These are phyloP conservation scores for Mycena pura DNA, from an alignment of 768 basidiomycete genomes.

Conservation along the genomic window DNA sequence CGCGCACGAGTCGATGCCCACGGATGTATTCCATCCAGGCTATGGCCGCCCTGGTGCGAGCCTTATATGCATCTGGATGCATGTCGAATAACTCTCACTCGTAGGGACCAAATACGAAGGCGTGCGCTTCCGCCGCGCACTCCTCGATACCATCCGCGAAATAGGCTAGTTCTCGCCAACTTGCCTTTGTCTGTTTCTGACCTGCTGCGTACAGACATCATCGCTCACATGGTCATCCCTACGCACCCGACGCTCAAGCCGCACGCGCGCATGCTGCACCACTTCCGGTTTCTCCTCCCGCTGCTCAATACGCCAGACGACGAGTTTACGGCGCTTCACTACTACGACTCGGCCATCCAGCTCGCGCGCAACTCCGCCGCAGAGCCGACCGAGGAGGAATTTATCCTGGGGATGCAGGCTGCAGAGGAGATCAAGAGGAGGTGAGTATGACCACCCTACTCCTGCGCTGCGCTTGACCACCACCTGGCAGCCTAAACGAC, in stretches of 20 bases:
- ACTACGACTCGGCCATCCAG: slow-evolving; percentile 81
- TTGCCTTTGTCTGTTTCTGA: background rate
- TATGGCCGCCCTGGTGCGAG: slow-evolving; percentile 75
- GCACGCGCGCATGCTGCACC: slow-evolving; percentile 78
- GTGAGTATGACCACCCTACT: slow-evolving; percentile 45
- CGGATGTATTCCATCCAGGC: slow-evolving; percentile 68
- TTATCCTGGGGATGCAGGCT: slow-evolving; percentile 64
- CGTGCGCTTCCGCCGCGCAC: slow-evolving; percentile 65
- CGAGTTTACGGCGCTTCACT: slow-evolving; percentile 72
- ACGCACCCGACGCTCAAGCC: slow-evolving; percentile 73
- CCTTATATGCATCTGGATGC: background rate
- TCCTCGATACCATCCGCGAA: slow-evolving; percentile 73
- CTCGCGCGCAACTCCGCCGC: slow-evolving; percentile 64
- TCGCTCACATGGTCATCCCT: slow-evolving; percentile 77
- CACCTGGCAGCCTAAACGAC: slow-evolving; percentile 57
- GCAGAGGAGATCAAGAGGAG: slow-evolving; percentile 65
- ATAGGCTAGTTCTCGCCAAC: slow-evolving; percentile 58
- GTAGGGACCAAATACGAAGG: slow-evolving; percentile 66
- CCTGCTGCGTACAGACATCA: slow-evolving; percentile 52
- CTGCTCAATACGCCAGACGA: slow-evolving; percentile 65
- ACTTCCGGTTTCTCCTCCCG: slow-evolving; percentile 78
- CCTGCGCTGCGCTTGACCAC: background rate
- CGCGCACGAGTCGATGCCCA: slow-evolving; percentile 73
- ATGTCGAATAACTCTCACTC: background rate
- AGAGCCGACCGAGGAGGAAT: slow-evolving; percentile 74